Evolutionary conservation across 805 yeast species (phyloP).

Genomic region (Saturnispora hagleri): DNA sequence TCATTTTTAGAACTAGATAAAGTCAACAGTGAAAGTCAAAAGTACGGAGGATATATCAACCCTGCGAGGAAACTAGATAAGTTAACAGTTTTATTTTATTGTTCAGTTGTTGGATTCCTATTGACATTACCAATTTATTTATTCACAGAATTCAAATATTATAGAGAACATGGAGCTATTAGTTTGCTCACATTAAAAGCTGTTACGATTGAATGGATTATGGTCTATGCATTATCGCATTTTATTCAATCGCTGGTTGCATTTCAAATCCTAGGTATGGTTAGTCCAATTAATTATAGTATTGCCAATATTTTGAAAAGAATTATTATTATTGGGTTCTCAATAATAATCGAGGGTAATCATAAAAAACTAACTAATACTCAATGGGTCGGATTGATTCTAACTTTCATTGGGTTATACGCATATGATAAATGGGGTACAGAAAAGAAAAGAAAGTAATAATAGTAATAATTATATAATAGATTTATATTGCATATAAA

Average conservation of each 20-base stretch:
- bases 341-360: slow-evolving; percentile 55
- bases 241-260: slow-evolving; percentile 67
- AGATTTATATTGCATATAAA: background rate
- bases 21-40: slow-evolving; percentile 4
- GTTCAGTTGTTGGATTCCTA: slow-evolving; percentile 59
- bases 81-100: slow-evolving; percentile 59
- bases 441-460: slow-evolving; percentile 2
- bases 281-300: slow-evolving; percentile 70
- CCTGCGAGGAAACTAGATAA: slow-evolving; percentile 47
- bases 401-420: slow-evolving; percentile 55
- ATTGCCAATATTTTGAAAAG: slow-evolving; percentile 72
- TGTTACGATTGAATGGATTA: slow-evolving; percentile 30
- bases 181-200: slow-evolving; percentile 24
- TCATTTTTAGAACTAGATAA: slow-evolving; percentile 2
- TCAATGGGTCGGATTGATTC: slow-evolving; percentile 44
- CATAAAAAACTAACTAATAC: slow-evolving; percentile 22
- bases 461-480: slow-evolving; percentile 8
- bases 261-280: slow-evolving; percentile 61
- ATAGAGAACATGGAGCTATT: slow-evolving; percentile 21
- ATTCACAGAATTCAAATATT: slow-evolving; percentile 38
- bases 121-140: slow-evolving; percentile 62
- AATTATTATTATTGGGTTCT: slow-evolving; percentile 58
- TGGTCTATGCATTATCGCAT: slow-evolving; percentile 61
- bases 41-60: slow-evolving; percentile 17
- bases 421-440: slow-evolving; percentile 64